A percentile compares a stretch with the other conserved stretches of the same genome.
Conservation (phyloP, 805 yeast species). For the Starmerella apicola region DNA sequence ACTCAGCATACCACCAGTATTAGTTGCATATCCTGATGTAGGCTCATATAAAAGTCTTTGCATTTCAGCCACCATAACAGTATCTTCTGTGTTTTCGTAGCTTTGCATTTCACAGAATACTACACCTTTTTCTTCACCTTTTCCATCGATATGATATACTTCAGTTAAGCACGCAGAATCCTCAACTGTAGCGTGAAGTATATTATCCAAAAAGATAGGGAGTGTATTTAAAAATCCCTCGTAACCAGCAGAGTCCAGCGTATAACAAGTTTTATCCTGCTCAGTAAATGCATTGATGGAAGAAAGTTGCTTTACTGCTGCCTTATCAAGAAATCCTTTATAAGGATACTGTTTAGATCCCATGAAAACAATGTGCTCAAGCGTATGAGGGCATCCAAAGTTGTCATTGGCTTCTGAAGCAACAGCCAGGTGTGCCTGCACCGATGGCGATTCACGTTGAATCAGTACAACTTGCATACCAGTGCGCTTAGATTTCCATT, state of each 20-base stretch:
- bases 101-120: conserved; percentile 97
- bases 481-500: conserved; percentile 68
- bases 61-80: conserved; percentile 32
- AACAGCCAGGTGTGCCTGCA: conserved; percentile 89
- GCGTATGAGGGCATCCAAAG: conserved; percentile 88
- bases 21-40: conserved; percentile 75
- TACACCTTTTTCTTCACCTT: conserved; percentile 87
- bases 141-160: conserved; percentile 87
- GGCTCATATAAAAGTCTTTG: conserved; percentile 30
- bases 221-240: conserved; percentile 74
- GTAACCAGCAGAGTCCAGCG: conserved; percentile 90
- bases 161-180: conserved; percentile 88
- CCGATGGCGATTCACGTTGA: conserved; percentile 68
- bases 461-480: conserved; percentile 72
- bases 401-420: conserved; percentile 84
- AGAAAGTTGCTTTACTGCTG: conserved; percentile 75
- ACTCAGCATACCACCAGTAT: conserved; percentile 81
- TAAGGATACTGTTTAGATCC: conserved; percentile 83
- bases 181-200: conserved; percentile 71
- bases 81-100: conserved; percentile 65
- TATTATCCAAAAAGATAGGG: conserved; percentile 84
- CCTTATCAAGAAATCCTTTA: conserved; percentile 77
- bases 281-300: conserved; percentile 95
- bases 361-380: conserved; percentile 90
- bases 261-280: conserved; percentile 89